Conservation (phyloP, 306 rosid genomes). For the Betula pendula region DNA sequence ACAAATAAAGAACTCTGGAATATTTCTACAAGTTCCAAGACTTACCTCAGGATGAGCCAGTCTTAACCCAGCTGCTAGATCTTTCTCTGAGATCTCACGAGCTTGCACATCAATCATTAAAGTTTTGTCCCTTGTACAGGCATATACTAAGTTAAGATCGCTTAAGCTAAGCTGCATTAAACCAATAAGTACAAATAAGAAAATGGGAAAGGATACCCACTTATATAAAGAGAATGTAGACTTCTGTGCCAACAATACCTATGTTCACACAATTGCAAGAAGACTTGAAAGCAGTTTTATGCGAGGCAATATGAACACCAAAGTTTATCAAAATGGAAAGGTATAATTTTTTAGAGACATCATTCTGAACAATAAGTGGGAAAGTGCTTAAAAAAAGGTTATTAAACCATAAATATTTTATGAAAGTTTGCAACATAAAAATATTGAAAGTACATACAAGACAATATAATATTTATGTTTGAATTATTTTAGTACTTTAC, state of each 20-base stretch:
- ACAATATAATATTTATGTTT: too few species aligned
- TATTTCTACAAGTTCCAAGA: constrained; percentile 23
- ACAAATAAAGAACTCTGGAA: constrained; percentile 3
- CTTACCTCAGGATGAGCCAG: constrained; percentile 91
- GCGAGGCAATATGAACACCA: not conserved
- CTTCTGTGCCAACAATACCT: not conserved
- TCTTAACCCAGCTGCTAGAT: constrained; percentile 85
- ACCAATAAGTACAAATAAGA: constrained; percentile 30
- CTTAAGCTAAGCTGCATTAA: constrained; percentile 79
- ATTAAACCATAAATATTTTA: not conserved
- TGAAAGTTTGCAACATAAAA: not conserved
- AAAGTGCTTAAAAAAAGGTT: not conserved
- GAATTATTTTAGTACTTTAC: not conserved
- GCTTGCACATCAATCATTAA: constrained; percentile 99
- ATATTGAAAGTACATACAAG: not conserved
- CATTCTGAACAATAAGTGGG: not conserved
- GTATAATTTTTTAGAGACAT: too few species aligned
- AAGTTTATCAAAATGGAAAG: not conserved
- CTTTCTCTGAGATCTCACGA: constrained; percentile 85
- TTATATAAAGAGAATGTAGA: not conserved
- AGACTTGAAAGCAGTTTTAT: not conserved
- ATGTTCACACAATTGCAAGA: not conserved
- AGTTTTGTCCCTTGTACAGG: constrained; percentile 90
- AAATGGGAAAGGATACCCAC: constrained; percentile 2
- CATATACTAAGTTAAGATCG: constrained; percentile 93